Percentiles rank a stretch among this genome's conserved stretches.
These are phyloP conservation scores for Metarhizium robertsii DNA, from an alignment of 2,329 filamentous ascomycete genomes.

Conservation along the genomic window DNA sequence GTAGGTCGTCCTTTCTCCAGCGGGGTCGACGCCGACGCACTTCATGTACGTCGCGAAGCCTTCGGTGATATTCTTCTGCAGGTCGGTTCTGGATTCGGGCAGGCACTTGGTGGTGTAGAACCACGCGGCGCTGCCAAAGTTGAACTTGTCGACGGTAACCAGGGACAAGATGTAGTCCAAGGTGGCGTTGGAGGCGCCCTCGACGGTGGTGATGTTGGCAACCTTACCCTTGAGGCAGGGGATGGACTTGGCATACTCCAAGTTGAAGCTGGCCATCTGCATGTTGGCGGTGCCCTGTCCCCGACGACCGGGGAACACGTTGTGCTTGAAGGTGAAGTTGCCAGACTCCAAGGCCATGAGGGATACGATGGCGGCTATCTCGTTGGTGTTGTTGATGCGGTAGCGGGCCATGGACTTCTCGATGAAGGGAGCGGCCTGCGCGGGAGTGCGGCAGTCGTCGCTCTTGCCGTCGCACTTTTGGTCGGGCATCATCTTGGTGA, in stretches of 20 bases:
- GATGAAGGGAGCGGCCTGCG: slow-evolving; percentile 49
- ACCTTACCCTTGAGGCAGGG: slow-evolving; percentile 25
- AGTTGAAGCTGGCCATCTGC: slow-evolving; percentile 36
- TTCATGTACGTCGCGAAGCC: slow-evolving; percentile 37
- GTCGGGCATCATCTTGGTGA: slow-evolving; percentile 47
- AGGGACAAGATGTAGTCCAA: slow-evolving; percentile 33
- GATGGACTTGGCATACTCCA: slow-evolving; percentile 37
- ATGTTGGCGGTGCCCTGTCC: slow-evolving; percentile 63
- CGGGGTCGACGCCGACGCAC: slow-evolving; percentile 32
- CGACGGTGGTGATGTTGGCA: slow-evolving; percentile 16
- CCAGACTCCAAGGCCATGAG: slow-evolving; percentile 64
- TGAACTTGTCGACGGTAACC: slow-evolving; percentile 38
- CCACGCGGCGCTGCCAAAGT: slow-evolving; percentile 46
- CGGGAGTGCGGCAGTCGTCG: slow-evolving; percentile 57
- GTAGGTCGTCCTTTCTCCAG: slow-evolving; percentile 27
- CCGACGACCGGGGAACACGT: slow-evolving; percentile 44
- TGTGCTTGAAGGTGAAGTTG: slow-evolving; percentile 63
- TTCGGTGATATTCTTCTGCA: slow-evolving; percentile 27
- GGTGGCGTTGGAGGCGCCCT: slow-evolving; percentile 19
- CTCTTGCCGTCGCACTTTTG: slow-evolving; percentile 39
- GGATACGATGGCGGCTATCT: slow-evolving; percentile 61
- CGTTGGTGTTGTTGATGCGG: slow-evolving; percentile 40
- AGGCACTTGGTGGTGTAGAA: slow-evolving; percentile 28
- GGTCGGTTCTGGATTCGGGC: slow-evolving; percentile 10
- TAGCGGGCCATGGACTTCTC: slow-evolving; percentile 47